Evolutionary conservation across 257 asterid species (phyloP).

Genomic region (Pogostemon cablin): DNA sequence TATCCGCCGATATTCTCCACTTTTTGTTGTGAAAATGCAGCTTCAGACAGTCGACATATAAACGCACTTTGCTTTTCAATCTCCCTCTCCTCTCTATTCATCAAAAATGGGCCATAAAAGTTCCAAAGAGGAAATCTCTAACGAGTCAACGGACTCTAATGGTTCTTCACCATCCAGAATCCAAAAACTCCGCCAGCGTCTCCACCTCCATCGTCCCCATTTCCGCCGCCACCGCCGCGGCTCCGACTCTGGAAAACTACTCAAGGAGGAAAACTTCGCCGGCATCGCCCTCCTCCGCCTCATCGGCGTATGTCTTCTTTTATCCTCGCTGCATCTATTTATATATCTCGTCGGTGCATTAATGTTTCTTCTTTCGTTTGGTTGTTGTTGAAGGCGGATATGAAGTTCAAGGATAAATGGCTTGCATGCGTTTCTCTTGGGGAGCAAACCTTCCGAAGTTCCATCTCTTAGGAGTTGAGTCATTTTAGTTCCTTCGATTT

Average conservation of each 20-base stretch:
- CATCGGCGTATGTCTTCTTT: conserved; percentile 47
- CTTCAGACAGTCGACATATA: background rate
- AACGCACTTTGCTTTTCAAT: background rate
- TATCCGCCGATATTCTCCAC: no score
- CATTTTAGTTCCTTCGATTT: conserved; percentile 8
- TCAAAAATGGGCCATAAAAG: conserved; percentile 68
- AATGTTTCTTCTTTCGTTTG: conserved; percentile 27
- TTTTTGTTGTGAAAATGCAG: background rate
- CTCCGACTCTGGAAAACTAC: conserved; percentile 48
- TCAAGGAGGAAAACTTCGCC: conserved; percentile 73
- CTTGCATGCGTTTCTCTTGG: conserved; percentile 89
- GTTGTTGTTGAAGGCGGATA: conserved; percentile 70
- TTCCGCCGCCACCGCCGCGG: conserved; percentile 50
- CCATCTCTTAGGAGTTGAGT: conserved; percentile 77
- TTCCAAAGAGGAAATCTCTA: conserved; percentile 49
- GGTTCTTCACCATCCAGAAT: conserved; percentile 50
- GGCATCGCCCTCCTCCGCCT: conserved; percentile 85
- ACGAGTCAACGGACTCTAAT: conserved; percentile 51
- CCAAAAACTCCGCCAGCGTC: conserved; percentile 58
- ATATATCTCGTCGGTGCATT: background rate
- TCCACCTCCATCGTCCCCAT: conserved; percentile 52
- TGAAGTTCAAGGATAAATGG: conserved; percentile 96
- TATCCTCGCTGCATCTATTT: background rate
- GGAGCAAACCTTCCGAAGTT: conserved; percentile 86
- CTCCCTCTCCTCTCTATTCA: background rate